Evolutionary conservation across 176 grass and related monocot genomes (phyloP), one percentile per base, ranked within the genome.

Genomic region (Zizania latifolia): DNA sequence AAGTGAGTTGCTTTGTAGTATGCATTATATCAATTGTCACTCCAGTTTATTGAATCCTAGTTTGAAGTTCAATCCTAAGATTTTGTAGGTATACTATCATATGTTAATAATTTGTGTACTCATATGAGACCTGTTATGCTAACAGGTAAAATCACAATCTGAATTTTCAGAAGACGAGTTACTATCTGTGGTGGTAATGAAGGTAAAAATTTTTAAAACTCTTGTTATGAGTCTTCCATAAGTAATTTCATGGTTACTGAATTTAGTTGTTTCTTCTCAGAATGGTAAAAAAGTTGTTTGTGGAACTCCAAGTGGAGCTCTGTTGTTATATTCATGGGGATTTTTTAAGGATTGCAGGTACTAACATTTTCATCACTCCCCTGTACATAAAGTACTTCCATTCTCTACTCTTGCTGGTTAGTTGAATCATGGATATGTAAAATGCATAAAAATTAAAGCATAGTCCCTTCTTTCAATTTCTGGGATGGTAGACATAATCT

Each of bases 331-430:
- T 80, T 94, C 91, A 16, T 98, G 94, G 94, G 94, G 94, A 62
- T 65, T 92, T 83, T 98, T 98, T 77, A 91, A 98, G 48, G 94
- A 98, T 81, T 98, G 91, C 94, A 92, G 94, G 94, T 98, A 86
- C 46, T 32, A 24, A 7, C 45, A 26, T 62, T 71, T 61, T 61
- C 55, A 55, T 60, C 16, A 83, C 33, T 65, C 33, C 24, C 24
- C 34, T 54, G 56, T 56, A 22, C 62, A n/a, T n/a, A n/a, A n/a
- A n/a, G 9, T 51, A 51, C 21, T 21, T 51, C 44, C 7, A 22
- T 21, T 9, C 2, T 21, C 19, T 51, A 51, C 6, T 51, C 48
- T 51, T 51, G 48, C 48, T 21, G 6, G 0, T 1, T 51, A 19
- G n/a, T 53, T 53, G 48, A 53, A 7, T n/a, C 22, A 8, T 53